Conservation (phyloP, 2,329 filamentous ascomycete genomes). For the Aspergillus calidoustus region DNA sequence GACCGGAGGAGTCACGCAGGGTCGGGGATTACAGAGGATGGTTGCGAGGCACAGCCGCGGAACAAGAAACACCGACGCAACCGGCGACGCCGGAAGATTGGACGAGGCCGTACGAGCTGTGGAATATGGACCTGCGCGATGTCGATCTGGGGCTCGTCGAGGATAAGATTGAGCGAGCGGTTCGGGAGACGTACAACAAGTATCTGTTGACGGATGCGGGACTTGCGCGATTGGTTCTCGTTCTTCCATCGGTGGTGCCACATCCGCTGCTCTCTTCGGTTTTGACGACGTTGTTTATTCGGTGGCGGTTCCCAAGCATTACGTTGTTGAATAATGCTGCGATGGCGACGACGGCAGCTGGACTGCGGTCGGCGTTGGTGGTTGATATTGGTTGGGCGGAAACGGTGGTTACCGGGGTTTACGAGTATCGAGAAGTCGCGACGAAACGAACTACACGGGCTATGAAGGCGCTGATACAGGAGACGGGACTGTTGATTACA, state of each 20-base stretch:
- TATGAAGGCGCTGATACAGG: conserved; percentile 71
- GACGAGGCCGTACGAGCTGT: conserved; percentile 68
- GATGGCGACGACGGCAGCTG: conserved; percentile 76
- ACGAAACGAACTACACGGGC: conserved; percentile 73
- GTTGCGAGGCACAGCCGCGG: conserved; percentile 58
- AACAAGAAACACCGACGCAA: conserved; percentile 45
- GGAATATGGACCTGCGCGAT: conserved; percentile 73
- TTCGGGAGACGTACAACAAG: conserved; percentile 82
- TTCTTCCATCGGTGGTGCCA: conserved; percentile 77
- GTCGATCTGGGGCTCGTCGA: conserved; percentile 78
- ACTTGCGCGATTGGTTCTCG: conserved; percentile 72
- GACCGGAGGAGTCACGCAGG: conserved; percentile 75
- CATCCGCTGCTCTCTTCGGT: conserved; percentile 76
- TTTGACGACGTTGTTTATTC: conserved; percentile 77
- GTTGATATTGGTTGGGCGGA: conserved; percentile 94
- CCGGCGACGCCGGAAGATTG: conserved; percentile 42
- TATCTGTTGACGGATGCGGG: conserved; percentile 66
- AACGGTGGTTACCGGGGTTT: conserved; percentile 82
- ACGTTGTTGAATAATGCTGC: conserved; percentile 79
- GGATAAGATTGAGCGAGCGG: conserved; percentile 81
- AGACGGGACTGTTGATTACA: conserved; percentile 59
- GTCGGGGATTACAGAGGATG: conserved; percentile 81
- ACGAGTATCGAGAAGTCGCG: conserved; percentile 84
- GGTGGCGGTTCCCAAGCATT: conserved; percentile 78
- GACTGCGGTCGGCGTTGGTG: conserved; percentile 81